Conservation (phyloP, 768 basidiomycete genomes). For the Mycena haematopus region DNA sequence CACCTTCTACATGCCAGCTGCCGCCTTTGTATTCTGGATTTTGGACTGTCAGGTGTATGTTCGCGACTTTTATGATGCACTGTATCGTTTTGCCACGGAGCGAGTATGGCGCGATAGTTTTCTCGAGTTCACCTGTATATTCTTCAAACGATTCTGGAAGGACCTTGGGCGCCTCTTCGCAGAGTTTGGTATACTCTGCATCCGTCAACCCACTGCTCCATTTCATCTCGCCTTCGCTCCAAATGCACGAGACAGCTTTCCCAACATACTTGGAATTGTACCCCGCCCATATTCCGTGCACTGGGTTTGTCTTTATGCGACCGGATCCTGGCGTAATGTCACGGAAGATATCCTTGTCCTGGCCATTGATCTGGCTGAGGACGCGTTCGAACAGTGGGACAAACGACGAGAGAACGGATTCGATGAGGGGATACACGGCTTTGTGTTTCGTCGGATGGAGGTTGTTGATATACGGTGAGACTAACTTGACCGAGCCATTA, state of each 20-base stretch:
- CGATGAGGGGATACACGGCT: constrained; percentile 30
- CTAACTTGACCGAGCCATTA: constrained; percentile 25
- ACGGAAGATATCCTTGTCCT: constrained; percentile 19
- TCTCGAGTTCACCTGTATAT: constrained; percentile 22
- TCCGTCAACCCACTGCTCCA: background rate
- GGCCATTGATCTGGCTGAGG: constrained; percentile 28
- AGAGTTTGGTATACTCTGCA: background rate
- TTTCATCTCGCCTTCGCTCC: constrained; percentile 3
- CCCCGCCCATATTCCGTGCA: background rate
- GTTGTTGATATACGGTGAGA: constrained; percentile 38
- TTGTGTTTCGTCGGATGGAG: constrained; percentile 31
- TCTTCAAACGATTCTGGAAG: constrained; percentile 20
- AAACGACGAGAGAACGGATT: constrained; percentile 27
- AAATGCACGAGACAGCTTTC: constrained; percentile 15
- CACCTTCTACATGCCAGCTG: constrained; percentile 42
- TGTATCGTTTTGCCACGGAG: constrained; percentile 34
- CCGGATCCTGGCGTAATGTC: constrained; percentile 22
- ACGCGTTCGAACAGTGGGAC: constrained; percentile 38
- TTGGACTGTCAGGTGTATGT: constrained; percentile 39
- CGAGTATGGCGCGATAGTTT: constrained; percentile 19
- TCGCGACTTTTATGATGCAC: constrained; percentile 45
- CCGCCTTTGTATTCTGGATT: constrained; percentile 38
- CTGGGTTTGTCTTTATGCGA: constrained; percentile 5
- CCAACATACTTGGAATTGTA: background rate
- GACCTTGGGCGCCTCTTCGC: constrained; percentile 6